These are phyloP conservation scores for Lepidium aucheri DNA, from an alignment of 345 rosid species.

Conservation along the genomic window DNA sequence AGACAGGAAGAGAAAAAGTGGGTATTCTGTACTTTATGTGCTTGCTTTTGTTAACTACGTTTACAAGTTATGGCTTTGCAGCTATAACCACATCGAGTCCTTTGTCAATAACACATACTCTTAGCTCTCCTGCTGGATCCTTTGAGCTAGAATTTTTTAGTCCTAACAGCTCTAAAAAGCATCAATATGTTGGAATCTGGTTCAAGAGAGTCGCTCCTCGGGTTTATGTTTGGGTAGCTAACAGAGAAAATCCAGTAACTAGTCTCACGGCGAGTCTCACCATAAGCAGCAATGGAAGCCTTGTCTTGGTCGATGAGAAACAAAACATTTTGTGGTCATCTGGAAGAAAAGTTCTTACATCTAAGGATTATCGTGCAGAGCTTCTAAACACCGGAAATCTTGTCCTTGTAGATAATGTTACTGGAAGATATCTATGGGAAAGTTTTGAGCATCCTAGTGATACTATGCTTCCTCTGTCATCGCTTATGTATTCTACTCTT, in stretches of 20 bases:
- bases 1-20: not conserved
- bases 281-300: not conserved
- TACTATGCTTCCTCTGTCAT: not conserved
- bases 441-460: conserved; percentile 6
- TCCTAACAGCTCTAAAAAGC: not conserved
- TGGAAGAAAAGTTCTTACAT: not conserved
- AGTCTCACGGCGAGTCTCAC: not conserved
- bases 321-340: not conserved
- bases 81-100: not conserved
- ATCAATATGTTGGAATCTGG: conserved; percentile 34
- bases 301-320: conserved; percentile 1
- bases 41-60: conserved; percentile 3
- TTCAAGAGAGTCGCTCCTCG: conserved; percentile 15
- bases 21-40: not conserved
- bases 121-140: conserved; percentile 3
- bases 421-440: conserved; percentile 1
- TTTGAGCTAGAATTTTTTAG: conserved; percentile 25
- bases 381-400: conserved; percentile 5
- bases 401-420: not conserved
- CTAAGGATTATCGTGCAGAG: conserved; percentile 1
- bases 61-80: not conserved
- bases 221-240: conserved; percentile 29
- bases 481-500: not conserved
- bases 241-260: not conserved
- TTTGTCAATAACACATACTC: not conserved